A percentile compares a stretch with the other conserved stretches of the same genome.
Conservation (phyloP, 345 rosid genomes). For the Odontarrhena argentea region DNA sequence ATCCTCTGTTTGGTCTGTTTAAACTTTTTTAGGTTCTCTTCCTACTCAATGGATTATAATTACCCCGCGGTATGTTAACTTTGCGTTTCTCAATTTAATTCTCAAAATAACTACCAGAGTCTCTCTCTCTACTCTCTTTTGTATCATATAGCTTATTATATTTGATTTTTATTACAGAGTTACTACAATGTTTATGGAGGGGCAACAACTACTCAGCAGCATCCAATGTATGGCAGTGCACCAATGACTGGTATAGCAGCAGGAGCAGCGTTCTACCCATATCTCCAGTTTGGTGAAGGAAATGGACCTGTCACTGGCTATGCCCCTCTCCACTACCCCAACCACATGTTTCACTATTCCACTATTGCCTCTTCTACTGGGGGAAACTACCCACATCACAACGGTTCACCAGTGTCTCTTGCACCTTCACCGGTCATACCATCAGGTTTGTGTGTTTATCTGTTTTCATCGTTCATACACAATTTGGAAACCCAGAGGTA, state of each 20-base stretch:
- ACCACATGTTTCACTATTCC: constrained; percentile 74
- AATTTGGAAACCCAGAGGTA: constrained; percentile 32
- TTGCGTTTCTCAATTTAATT: neutral
- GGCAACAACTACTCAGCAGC: constrained; percentile 71
- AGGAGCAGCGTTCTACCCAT: constrained; percentile 75
- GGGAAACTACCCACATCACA: constrained; percentile 71
- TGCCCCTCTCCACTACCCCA: constrained; percentile 72
- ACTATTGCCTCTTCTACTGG: constrained; percentile 54
- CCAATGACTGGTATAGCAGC: constrained; percentile 63
- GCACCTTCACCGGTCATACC: constrained; percentile 80
- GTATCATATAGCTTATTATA: neutral
- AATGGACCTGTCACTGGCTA: constrained; percentile 62
- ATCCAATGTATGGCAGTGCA: constrained; percentile 73
- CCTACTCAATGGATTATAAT: constrained; percentile 83
- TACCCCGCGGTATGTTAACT: constrained; percentile 76
- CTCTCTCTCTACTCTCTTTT: neutral
- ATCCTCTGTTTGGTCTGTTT: constrained; percentile 25
- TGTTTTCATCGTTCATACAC: neutral
- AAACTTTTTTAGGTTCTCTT: constrained; percentile 67
- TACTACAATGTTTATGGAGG: constrained; percentile 88
- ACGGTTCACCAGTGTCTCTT: constrained; percentile 74
- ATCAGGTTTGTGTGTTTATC: constrained; percentile 56
- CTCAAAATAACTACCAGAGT: neutral
- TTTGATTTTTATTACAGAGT: constrained; percentile 49
- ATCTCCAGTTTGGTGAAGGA: constrained; percentile 78